Evolutionary conservation across 2,329 filamentous ascomycete species (phyloP).

Genomic region (Alternaria hordeiaustralica): DNA sequence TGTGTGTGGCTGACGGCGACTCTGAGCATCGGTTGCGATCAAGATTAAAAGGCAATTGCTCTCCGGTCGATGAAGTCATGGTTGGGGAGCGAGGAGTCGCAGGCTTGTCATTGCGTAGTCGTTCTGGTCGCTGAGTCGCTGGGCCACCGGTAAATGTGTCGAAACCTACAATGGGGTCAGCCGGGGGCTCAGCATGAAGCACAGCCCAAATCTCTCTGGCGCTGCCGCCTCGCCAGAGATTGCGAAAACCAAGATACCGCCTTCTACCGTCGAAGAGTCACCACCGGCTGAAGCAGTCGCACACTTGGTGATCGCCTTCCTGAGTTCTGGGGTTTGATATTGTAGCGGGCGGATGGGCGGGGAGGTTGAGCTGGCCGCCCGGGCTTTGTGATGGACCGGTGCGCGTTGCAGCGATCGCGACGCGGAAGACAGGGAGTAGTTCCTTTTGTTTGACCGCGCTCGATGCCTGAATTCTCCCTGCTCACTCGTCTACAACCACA

Average conservation of each 20-base stretch:
- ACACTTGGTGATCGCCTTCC: background rate
- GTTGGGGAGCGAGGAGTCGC: background rate
- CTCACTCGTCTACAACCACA: background rate
- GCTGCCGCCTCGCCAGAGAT: background rate
- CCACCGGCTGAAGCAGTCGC: background rate
- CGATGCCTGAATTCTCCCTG: background rate
- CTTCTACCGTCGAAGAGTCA: background rate
- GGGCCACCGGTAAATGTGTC: background rate
- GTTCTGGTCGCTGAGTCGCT: background rate
- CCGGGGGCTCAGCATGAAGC: background rate
- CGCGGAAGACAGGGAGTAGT: background rate
- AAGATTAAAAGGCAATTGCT: too few relatives aligned
- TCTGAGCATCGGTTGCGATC: too few relatives aligned
- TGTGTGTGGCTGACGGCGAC: background rate
- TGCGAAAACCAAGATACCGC: background rate
- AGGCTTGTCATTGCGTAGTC: background rate
- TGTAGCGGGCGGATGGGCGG: too few relatives aligned
- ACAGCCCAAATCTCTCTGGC: background rate
- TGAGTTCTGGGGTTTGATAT: background rate
- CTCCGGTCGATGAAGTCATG: background rate
- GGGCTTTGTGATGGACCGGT: background rate
- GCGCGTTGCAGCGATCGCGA: background rate
- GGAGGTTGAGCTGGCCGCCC: fast-evolving
- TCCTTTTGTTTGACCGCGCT: background rate
- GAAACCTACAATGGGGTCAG: fast-evolving